Base-by-base conservation (phyloP, 352 stramenopile genomes). In the Lagenidium sp. region DNA sequence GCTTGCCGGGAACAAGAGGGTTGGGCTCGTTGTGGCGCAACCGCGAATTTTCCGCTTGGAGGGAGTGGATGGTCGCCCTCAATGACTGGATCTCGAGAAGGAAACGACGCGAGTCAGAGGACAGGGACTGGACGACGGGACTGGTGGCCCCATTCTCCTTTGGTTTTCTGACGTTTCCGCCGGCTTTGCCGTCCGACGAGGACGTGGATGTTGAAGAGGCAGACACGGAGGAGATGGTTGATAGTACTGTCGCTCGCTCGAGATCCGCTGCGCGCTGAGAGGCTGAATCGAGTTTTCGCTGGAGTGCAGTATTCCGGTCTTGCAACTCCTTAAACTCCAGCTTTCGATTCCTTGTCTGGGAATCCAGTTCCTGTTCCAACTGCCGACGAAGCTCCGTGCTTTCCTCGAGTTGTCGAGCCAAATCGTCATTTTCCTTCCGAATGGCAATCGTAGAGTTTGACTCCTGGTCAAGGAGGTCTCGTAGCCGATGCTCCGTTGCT, bases 41-140 rank as follows among this genome's bases (percentile, higher is more conserved):
- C 5, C 70, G 60, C 2, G 57, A 41, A 36, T 85, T 88, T 42
- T 88, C 75, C 4, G 65, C 68, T 6, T 64, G 63, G 1, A 88
- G 42, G 12, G 75, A 71, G 22, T 67, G 68, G 29, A 84, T 53
- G 6, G 57, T 70, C 4, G 51, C 45, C 5, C 70, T 67, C 28
- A 88, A 60, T 5, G 68, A 67, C 41, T 82, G 65, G 48, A 84
- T 65, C 46, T 88, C 75, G 21, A 80, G 39, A 4, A 55, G 41
- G 8, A 65, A 45, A 1, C 57, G 53, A 4, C 41, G 29, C 4
- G 39, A 3, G 11, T 50, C 55, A 0, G 47, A 53, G 3, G 57
- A 48, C 22, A 42, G 34, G 16, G 54, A 57, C 4, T 41, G 29
- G n/a, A n/a, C n/a, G n/a, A n/a, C n/a, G n/a, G n/a, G n/a, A n/a